Evolutionary conservation across 495 filamentous ascomycete species (phyloP), one percentile per base, ranked within the genome.

Genomic region (Penicillium canariense): DNA sequence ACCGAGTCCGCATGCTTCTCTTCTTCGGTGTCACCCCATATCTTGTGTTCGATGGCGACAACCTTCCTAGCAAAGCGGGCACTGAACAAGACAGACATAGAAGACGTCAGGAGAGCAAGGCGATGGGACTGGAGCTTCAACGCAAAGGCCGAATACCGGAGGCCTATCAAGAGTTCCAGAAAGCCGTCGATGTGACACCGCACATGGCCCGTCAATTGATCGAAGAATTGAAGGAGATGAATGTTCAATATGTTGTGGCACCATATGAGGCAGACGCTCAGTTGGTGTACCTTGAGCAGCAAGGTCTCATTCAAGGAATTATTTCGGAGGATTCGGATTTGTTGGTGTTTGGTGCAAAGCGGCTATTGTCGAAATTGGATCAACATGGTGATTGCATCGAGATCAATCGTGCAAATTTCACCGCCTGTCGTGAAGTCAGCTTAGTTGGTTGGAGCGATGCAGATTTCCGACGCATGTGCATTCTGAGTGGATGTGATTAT

Each of bases 241-340:
- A 85, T 18, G 82, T 99, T 5, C 81, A 87, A 52, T 97, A 96
- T 63, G 80, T 97, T 32, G 95, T 99, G 27, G 95, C 95, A 4
- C 95, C 95, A 1, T 99, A 97, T 63, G 95, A 99, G 75, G 95
- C 95, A 7, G 95, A 99, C 71, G 88, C 94, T 5, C 95, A 99
- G 71, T 77, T 99, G 50, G 92, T 88, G 12, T 99, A 97, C 62
- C 76, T 99, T 10, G 95, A 99, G 68, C 84, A 84, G 18, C 81
- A 88, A 39, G 91, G 91, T 0, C 71, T 88, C 36, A 88, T 96
- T 57, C 75, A 84, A 55, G 95, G 89, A 2, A 94, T 97, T 50
- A 78, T 99, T 35, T 96, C 93, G 0, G 95, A 99, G 62, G 95
- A 99, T 68, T 99, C 95, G 2, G 95, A 99, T 72, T 74, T 99